Evolutionary conservation across 805 yeast genomes (phyloP).

Genomic region (Henningerozyma blattae): DNA sequence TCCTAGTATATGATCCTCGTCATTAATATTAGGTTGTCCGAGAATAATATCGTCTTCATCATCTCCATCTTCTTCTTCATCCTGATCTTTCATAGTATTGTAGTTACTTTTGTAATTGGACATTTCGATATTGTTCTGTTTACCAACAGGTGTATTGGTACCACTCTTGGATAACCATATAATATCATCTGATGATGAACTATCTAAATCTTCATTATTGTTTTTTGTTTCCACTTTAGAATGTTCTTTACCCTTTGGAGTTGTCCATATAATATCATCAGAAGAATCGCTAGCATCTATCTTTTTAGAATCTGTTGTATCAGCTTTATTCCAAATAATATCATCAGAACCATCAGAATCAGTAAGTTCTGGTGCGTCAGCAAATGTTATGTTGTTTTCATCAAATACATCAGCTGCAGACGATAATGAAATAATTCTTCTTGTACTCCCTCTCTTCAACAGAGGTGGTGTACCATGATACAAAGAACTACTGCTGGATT

Average conservation of each 20-base stretch:
- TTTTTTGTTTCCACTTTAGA: not conserved
- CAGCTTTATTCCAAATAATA: conserved; percentile 14
- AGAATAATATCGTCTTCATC: conserved; percentile 4
- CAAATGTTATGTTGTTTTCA: conserved; percentile 65
- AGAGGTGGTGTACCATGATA: conserved; percentile 16
- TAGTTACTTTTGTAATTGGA: no score
- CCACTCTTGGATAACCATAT: conserved; percentile 6
- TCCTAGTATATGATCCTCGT: not conserved
- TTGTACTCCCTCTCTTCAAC: conserved; percentile 19
- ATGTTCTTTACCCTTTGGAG: not conserved
- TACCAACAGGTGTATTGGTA: not conserved
- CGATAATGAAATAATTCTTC: conserved; percentile 25
- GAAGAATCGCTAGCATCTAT: conserved; percentile 3
- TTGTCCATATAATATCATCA: conserved; percentile 4
- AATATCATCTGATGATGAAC: conserved; percentile 13
- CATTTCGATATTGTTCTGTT: no score
- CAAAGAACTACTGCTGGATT: conserved; percentile 10
- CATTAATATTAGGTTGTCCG: conserved; percentile 1
- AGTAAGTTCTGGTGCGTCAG: conserved; percentile 53
- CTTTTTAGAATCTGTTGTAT: not conserved
- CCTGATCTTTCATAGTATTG: no score
- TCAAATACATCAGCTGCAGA: conserved; percentile 42
- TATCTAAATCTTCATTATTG: conserved; percentile 6
- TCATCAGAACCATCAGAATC: conserved; percentile 34
- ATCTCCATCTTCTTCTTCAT: conserved; percentile 1